These are phyloP conservation scores for Aspergillus arachidicola DNA, from an alignment of 2,329 filamentous ascomycete species.

Conservation along the genomic window DNA sequence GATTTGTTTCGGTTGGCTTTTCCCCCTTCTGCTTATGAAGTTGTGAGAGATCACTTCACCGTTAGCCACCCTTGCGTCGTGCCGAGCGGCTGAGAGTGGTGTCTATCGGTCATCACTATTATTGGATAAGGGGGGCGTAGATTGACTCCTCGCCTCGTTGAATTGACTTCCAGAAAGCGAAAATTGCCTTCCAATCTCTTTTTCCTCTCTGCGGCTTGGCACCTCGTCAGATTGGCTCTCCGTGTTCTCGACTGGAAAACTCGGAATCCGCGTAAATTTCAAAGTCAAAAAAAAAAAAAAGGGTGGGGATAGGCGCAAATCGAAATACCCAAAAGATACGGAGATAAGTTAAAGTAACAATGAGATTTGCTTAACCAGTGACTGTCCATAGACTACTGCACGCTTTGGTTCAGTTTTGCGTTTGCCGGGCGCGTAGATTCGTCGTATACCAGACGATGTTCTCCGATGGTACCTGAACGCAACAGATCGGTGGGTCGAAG, in stretches of 20 bases:
- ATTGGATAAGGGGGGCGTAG: neutral
- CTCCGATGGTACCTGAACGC: neutral
- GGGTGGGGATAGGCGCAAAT: neutral
- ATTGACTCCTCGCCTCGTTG: neutral
- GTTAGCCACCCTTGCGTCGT: conserved; percentile 1
- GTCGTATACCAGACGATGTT: neutral
- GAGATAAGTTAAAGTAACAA: neutral
- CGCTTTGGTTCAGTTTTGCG: neutral
- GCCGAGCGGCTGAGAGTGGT: neutral
- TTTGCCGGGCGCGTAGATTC: neutral
- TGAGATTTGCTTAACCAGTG: neutral
- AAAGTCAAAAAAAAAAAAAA: neutral
- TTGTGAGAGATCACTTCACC: neutral
- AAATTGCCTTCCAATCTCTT: neutral
- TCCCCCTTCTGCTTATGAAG: neutral
- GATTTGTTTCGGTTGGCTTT: conserved; percentile 1
- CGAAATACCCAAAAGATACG: neutral
- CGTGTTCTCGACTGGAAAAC: neutral
- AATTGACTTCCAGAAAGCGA: neutral
- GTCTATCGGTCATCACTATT: neutral
- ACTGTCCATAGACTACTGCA: neutral
- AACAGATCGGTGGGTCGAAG: conserved; percentile 4
- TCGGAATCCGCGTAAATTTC: neutral
- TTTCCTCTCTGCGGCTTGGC: neutral
- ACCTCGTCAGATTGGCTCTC: neutral